Evolutionary conservation across 73 alveolate species (phyloP), one percentile per base, ranked within the genome.

Genomic region (Paramecium sonneborni): DNA sequence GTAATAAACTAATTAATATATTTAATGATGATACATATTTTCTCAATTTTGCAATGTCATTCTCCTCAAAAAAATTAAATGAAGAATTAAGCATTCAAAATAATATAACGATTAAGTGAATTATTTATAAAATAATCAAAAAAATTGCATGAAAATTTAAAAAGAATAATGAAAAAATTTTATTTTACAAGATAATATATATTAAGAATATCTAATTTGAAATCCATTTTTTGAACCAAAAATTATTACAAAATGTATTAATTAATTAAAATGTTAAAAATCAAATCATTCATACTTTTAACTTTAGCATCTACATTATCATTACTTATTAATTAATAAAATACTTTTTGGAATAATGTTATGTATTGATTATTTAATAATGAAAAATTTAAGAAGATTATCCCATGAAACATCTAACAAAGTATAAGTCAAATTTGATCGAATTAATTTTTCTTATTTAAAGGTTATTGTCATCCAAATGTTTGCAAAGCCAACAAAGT

Each of bases 51-150:
- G 24, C 7, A 32, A 72, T 15, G 48, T 72, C 86, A 21, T 72
- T 38, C 55, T 72, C 84, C 9, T 62, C 84, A 62, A 30, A 62
- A 62, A 62, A 62, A 62, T 62, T 62, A 32, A 62, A 62, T 62
- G 84, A 62, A 62, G 84, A 30, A 62, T 62, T 62, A 23, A 62
- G 48, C 84, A 62, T 62, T 62, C 84, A 62, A 62, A 62, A 62
- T 62, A 52, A 52, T 52, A 52, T 52, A 62, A 62, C 84, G 84
- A 62, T 62, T 62, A 62, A 62, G 84, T 62, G 48, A 26, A 30
- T 62, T 62, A 52, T 52, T 52, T n/a, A 18, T 52, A 52, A 52
- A 52, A 1, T n/a, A 1, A 35, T 20, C 32, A 52, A 9, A 1
- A 52, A 52, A 52, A 14, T 4, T 9, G 6, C n/a, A n/a, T n/a